Evolutionary conservation across 768 basidiomycete genomes (phyloP), one percentile per base, ranked within the genome.

Genomic region (Astraeus odoratus): DNA sequence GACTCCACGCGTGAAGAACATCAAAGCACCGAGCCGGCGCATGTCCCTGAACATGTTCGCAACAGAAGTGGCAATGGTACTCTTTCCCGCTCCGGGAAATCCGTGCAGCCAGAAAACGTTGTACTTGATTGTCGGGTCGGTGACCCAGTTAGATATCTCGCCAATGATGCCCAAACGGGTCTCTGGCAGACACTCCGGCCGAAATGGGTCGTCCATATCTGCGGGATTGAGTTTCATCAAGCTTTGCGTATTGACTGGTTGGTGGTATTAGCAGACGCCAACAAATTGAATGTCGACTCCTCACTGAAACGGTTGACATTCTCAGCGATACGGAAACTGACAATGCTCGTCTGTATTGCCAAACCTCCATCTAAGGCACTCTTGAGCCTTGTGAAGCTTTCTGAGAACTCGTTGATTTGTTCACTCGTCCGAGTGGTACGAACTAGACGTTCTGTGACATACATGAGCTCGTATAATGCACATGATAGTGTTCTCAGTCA

Each of bases 11-110:
- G 60, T 55, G 51, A 69, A 68, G 31, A 69, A 65, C 3, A 52
- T 25, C 40, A 65, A 68, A 1, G 67, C 63, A 7, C 68, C 67
- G 5, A 68, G 68, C 25, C 59, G 62, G 10, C 58, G 58, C 5
- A 60, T 46, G 1, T 64, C 52, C n/a, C 58, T 51, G 22, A 61
- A 63, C 22, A 66, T 37, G 42, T 63, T 59, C 27, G 67, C 67
- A 10, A 67, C 44, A 0, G 68, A 68, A 0, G 60, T 69, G 4
- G 67, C 43, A 18, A 68, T 51, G 1, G 67, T 58, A 29, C 67
- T 69, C 53, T 68, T 68, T 9, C 67, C 68, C 5, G 64, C 46
- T 15, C 66, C 66, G 0, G 67, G 65, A 27, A 65, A 57, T 7
- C 67, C 66, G 25, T 62, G 53, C 23, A 67, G 42, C 66, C 67